phyloP scores from a whole-genome alignment of 768 basidiomycete genomes.

The Lepiota venenata region DNA sequence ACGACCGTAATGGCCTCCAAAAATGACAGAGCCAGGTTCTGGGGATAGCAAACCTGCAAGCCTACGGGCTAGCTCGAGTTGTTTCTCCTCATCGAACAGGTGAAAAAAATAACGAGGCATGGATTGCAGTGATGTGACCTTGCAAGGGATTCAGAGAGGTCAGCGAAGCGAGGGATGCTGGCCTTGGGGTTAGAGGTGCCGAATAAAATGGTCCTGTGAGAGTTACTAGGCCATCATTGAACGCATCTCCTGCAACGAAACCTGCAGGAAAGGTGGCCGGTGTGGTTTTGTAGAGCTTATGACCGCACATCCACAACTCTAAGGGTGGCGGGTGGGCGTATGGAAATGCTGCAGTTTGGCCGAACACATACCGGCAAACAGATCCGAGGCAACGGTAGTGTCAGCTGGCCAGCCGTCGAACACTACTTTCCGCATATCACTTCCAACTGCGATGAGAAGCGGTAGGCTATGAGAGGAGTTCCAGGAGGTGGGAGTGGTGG shows the following conservation, averaged over 20 bases:
- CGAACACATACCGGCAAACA: conserved; percentile 25
- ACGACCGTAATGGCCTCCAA: conserved; percentile 34
- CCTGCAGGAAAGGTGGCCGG: conserved; percentile 47
- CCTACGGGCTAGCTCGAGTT: conserved; percentile 25
- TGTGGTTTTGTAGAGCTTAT: conserved; percentile 52
- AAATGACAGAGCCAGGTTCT: conserved; percentile 28
- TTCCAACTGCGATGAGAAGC: conserved; percentile 29
- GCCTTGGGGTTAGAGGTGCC: conserved; percentile 9
- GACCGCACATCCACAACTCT: conserved; percentile 62
- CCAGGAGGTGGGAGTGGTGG: conserved; percentile 1
- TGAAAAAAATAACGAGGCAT: conserved; percentile 35
- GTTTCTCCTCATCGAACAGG: conserved; percentile 30
- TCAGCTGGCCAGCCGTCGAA: conserved; percentile 34
- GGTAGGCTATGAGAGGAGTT: not conserved
- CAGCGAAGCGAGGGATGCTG: conserved; percentile 11
- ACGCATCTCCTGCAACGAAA: conserved; percentile 54
- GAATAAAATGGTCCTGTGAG: conserved; percentile 20
- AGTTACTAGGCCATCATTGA: conserved; percentile 40
- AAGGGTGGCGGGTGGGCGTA: not conserved
- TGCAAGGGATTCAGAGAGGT: conserved; percentile 26
- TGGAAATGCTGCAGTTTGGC: not conserved
- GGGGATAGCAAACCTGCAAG: conserved; percentile 31
- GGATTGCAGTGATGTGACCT: conserved; percentile 46
- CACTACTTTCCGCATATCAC: conserved; percentile 34
- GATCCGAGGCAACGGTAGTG: conserved; percentile 32